Percentiles rank a stretch among this genome's conserved stretches.
phyloP scores from a whole-genome alignment of 1,284 basidiomycete species.

The Bondarzewia mesenterica region DNA sequence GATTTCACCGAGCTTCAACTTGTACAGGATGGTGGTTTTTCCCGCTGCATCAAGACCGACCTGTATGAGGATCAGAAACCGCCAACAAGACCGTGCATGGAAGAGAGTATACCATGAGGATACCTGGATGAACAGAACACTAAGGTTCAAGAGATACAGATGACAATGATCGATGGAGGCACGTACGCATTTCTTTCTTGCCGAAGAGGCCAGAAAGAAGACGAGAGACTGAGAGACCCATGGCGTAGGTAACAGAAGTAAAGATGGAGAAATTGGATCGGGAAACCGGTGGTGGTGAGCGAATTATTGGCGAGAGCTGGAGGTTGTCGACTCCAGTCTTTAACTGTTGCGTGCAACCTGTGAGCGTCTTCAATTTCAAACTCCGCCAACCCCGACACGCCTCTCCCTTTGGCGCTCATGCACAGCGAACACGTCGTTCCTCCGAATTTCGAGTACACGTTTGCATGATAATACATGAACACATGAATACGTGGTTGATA shows the following conservation, averaged over 20 bases:
- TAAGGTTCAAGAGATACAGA: conserved; percentile 1
- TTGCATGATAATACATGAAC: neutral
- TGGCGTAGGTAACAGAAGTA: conserved; percentile 26
- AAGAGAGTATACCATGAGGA: conserved; percentile 43
- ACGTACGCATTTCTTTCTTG: conserved; percentile 99
- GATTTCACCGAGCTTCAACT: conserved; percentile 97
- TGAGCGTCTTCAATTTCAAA: conserved; percentile 17
- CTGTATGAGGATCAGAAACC: conserved; percentile 28
- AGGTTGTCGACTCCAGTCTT: conserved; percentile 10
- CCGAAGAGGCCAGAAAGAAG: conserved; percentile 87
- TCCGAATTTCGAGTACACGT: neutral
- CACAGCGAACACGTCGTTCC: neutral
- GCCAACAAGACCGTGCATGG: conserved; percentile 6
- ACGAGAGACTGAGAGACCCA: conserved; percentile 84
- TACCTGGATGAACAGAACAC: conserved; percentile 31
- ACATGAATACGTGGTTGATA: no score
- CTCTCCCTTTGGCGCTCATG: neutral
- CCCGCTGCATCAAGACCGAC: conserved; percentile 97
- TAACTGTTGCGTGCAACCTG: conserved; percentile 17
- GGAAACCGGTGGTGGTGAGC: conserved; percentile 16
- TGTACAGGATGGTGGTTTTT: conserved; percentile 98
- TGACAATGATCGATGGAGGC: conserved; percentile 21
- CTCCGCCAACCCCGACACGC: conserved; percentile 6
- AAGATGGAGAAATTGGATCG: conserved; percentile 11
- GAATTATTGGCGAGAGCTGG: conserved; percentile 13